Evolutionary conservation across 768 basidiomycete genomes (phyloP).

Genomic region (Gloeophyllum trabeum): DNA sequence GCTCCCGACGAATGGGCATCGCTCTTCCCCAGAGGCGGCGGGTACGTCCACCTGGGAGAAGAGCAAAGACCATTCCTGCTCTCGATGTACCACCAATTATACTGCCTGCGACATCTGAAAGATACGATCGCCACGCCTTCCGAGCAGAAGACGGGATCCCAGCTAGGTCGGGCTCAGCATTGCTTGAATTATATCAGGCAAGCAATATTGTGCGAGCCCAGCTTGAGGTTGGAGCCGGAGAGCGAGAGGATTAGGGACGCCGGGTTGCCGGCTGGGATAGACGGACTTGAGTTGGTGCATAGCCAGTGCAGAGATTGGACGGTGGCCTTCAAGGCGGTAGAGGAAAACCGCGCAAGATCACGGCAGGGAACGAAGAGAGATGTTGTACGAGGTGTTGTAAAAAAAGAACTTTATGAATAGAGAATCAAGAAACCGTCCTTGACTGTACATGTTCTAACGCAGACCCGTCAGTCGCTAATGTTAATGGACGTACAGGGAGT

Average conservation of each 20-base stretch:
- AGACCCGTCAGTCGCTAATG: too few species aligned
- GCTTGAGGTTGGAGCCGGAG: slow-evolving; percentile 1
- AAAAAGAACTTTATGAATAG: too few species aligned
- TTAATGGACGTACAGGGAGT: too few species aligned
- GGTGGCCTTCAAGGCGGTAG: too few species aligned
- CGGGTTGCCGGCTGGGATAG: not conserved
- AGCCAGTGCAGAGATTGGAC: too few species aligned
- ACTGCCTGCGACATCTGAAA: not conserved
- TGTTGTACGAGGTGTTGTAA: too few species aligned
- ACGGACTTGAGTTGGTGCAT: too few species aligned
- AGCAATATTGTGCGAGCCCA: not conserved
- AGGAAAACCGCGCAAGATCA: too few species aligned
- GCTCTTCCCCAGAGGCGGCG: not conserved
- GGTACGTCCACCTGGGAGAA: not conserved
- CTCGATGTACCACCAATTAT: not conserved
- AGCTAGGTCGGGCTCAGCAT: not conserved
- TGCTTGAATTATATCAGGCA: slow-evolving; percentile 2
- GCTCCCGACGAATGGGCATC: not conserved
- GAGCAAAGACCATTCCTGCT: not conserved
- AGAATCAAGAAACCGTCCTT: too few species aligned
- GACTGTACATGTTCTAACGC: too few species aligned
- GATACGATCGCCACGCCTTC: not conserved
- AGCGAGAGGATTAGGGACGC: not conserved
- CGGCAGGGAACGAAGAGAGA: too few species aligned
- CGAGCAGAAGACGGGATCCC: not conserved